Conservation (phyloP, 2,329 filamentous ascomycete species). For the Pseudocercospora pini-densiflorae region DNA sequence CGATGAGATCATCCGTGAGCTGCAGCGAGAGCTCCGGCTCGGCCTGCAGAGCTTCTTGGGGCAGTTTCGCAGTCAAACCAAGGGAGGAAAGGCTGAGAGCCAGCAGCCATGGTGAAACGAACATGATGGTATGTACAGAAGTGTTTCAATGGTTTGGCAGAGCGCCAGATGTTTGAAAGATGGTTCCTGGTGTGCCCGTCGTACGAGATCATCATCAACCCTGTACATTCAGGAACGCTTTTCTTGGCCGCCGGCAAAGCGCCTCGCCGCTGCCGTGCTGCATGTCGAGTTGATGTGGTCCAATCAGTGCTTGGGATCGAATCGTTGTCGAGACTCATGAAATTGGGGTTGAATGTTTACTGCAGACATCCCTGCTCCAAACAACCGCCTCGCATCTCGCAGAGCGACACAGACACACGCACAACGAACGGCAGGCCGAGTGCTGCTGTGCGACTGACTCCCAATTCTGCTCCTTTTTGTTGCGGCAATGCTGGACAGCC, state of each 20-base stretch:
- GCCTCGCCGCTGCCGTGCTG: neutral
- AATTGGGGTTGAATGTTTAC: conserved; percentile 2
- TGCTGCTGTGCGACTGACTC: neutral
- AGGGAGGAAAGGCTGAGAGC: conserved; percentile 6
- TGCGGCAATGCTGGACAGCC: conserved; percentile 2
- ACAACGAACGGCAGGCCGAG: neutral
- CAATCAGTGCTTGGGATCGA: neutral
- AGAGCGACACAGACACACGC: neutral
- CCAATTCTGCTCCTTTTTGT: neutral
- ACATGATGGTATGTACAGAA: conserved; percentile 11
- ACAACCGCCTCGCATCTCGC: neutral
- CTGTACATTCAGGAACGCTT: neutral
- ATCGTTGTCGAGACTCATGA: neutral
- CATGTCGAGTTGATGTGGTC: neutral
- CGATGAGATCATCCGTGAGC: conserved; percentile 60
- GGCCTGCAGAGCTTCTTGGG: conserved; percentile 12
- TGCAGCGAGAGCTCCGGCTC: conserved; percentile 6
- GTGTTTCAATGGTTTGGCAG: neutral
- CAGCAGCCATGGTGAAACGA: neutral
- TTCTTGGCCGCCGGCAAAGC: neutral
- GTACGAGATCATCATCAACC: neutral
- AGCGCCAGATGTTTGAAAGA: neutral
- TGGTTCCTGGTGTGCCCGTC: neutral
- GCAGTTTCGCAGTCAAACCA: neutral
- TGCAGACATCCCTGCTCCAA: neutral